Percentiles rank a stretch among this genome's conserved stretches.
Evolutionary conservation across 78 protist species (phyloP).

Genomic region (Bigelowiella natans): DNA sequence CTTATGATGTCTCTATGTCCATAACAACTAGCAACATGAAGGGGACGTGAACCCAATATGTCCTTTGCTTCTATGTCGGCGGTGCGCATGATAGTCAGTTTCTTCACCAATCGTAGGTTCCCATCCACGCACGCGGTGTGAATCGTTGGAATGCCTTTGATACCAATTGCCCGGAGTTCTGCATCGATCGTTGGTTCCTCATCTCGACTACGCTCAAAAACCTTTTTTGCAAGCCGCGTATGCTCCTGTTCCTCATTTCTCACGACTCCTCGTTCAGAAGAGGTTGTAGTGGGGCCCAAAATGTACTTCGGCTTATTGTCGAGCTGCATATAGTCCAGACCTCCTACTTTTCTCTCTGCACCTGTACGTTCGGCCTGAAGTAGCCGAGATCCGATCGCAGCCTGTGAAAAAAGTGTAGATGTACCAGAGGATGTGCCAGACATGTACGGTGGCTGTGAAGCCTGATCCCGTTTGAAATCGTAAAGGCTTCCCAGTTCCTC

Average conservation of each 20-base stretch:
- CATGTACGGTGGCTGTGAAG: neutral
- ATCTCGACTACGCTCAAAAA: neutral
- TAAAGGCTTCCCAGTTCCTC: neutral
- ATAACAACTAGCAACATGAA: neutral
- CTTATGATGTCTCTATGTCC: neutral
- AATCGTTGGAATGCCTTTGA: neutral
- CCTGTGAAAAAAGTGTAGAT: neutral
- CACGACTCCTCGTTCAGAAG: neutral
- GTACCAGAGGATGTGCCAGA: neutral
- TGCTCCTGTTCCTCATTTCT: neutral
- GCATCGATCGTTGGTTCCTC: neutral
- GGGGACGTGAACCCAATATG: neutral
- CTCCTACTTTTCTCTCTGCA: neutral
- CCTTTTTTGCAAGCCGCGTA: neutral
- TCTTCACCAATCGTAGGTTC: neutral
- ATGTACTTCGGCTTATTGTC: neutral
- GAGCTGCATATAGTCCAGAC: neutral
- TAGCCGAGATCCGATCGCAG: neutral
- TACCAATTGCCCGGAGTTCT: neutral
- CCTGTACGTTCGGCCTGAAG: neutral
- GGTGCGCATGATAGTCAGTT: neutral
- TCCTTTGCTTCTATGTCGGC: neutral
- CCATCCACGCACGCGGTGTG: neutral
- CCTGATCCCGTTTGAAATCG: neutral
- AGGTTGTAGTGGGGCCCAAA: neutral